Conservation (phyloP, 108 stramenopile species). For the Nannochloropsis gaditana region DNA sequence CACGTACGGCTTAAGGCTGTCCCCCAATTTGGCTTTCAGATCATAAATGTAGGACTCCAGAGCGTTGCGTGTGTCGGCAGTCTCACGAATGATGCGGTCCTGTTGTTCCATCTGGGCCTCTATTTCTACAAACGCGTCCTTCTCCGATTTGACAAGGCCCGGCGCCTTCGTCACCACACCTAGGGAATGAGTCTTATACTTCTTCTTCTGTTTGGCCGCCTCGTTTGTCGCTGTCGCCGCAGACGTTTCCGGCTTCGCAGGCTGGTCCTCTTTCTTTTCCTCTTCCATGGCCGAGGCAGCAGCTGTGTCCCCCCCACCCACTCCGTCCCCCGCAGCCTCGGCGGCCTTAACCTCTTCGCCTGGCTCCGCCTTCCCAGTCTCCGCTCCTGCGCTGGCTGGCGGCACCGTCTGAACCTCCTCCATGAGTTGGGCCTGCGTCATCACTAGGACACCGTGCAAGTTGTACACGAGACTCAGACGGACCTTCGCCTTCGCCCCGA, state of each 20-base stretch:
- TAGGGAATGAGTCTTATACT: constrained; percentile 70
- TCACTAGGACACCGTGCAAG: constrained; percentile 75
- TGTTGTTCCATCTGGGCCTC: constrained; percentile 78
- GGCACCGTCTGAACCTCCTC: constrained; percentile 63
- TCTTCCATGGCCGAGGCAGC: constrained; percentile 24
- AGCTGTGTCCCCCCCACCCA: not conserved
- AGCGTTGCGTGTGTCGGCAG: constrained; percentile 93
- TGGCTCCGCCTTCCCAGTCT: constrained; percentile 25
- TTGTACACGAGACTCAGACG: constrained; percentile 94
- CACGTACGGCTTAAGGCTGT: constrained; percentile 64
- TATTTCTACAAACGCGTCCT: constrained; percentile 48
- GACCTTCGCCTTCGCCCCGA: constrained; percentile 59
- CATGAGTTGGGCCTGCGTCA: constrained; percentile 84
- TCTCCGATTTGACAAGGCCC: not conserved
- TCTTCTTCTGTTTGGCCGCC: constrained; percentile 63
- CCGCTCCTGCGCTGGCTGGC: constrained; percentile 18
- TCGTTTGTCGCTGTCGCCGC: constrained; percentile 42
- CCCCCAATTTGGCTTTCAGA: constrained; percentile 81
- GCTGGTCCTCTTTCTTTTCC: constrained; percentile 35
- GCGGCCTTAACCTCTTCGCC: constrained; percentile 20
- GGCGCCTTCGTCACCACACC: constrained; percentile 36
- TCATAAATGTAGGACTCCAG: constrained; percentile 96
- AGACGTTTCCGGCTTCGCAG: constrained; percentile 20
- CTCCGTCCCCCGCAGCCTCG: constrained; percentile 9
- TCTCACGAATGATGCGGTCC: constrained; percentile 86